Evolutionary conservation across 805 yeast genomes (phyloP).

Genomic region (Lachancea thermotolerans): DNA sequence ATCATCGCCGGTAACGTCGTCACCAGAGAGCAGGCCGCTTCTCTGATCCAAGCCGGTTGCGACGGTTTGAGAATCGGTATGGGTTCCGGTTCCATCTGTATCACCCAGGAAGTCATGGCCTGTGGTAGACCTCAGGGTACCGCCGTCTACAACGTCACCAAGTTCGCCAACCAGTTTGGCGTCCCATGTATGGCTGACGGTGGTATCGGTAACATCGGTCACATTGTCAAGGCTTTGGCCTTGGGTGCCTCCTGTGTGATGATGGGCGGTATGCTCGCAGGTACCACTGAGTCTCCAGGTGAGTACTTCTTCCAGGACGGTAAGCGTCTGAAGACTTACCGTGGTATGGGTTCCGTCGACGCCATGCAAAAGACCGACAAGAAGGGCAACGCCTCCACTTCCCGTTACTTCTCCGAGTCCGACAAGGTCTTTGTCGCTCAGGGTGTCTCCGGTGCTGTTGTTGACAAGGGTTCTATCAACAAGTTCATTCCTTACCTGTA

Average conservation of each 20-base stretch:
- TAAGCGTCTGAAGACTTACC: conserved; percentile 90
- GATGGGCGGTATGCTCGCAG: conserved; percentile 99
- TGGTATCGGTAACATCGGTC: conserved; percentile 98
- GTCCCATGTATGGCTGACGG: conserved; percentile 99
- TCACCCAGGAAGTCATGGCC: conserved; percentile 99
- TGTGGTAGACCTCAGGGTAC: conserved; percentile 99
- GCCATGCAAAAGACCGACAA: conserved; percentile 91
- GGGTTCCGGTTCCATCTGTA: conserved; percentile 99
- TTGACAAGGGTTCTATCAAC: conserved; percentile 91
- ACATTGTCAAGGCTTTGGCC: conserved; percentile 92
- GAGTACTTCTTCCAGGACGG: conserved; percentile 97
- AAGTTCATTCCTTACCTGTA: conserved; percentile 91
- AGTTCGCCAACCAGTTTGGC: conserved; percentile 91
- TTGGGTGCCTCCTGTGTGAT: conserved; percentile 95
- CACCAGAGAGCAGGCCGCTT: conserved; percentile 98
- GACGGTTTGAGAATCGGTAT: conserved; percentile 98
- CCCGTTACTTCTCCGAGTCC: conserved; percentile 94
- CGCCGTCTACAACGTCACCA: conserved; percentile 90
- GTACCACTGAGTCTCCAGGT: conserved; percentile 98
- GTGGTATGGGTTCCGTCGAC: conserved; percentile 99
- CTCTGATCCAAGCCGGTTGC: conserved; percentile 89
- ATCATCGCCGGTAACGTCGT: conserved; percentile 98
- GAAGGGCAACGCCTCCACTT: conserved; percentile 94
- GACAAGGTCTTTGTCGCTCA: conserved; percentile 96
- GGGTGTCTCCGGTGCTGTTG: conserved; percentile 96